Base-by-base conservation (phyloP, 345 rosid species). In the Gynandropsis gynandra region DNA sequence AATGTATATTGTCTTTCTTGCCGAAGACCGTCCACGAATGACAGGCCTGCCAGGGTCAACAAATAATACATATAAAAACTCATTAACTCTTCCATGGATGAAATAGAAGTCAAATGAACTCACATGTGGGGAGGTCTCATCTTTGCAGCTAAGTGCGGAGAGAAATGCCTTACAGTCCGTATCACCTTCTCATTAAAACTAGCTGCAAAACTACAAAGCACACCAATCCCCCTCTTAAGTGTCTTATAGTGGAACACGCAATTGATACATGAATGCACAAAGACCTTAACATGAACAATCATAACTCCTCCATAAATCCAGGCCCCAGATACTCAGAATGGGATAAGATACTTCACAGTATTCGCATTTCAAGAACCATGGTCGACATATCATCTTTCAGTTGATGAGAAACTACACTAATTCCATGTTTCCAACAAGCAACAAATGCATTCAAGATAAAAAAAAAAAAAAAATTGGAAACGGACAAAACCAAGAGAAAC, bases 41-140 rank as follows among this genome's bases (percentile, higher is more conserved):
- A 67, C 72, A 43, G 72, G 72, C 72, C 72, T 67, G 57, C 54
- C 48, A 42, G 59, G 16, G 29, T 13, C 10, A 59, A 42, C 35
- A 24, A 24, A 21, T 8, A 31, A 47, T 16, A 52, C 35, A 47
- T 20, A 58, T 47, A 14, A 54, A 13, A 15, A 12, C 12, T 47
- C 52, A 53, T 17, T 5, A 40, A 1, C 4, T 34, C 27, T 53
- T 40, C 52, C 9, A 16, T 32, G 52, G 45, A 14, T 24, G 29
- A 5, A 5, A 43, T 35, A 17, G 3, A 58, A 39, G 32, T 37
- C 2, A 53, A 34, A 52, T 8, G 39, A 42, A 70, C 92, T 70
- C 60, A 87, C 95, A 81, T 80, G 50, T 74, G 92, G 35, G 92
- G 85, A 61, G 95, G 96, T 68, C 98, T 84, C 98, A 90, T 87